Evolutionary conservation across 352 stramenopile genomes (phyloP), one percentile per base, ranked within the genome.

Genomic region (Pythium aristosporum): DNA sequence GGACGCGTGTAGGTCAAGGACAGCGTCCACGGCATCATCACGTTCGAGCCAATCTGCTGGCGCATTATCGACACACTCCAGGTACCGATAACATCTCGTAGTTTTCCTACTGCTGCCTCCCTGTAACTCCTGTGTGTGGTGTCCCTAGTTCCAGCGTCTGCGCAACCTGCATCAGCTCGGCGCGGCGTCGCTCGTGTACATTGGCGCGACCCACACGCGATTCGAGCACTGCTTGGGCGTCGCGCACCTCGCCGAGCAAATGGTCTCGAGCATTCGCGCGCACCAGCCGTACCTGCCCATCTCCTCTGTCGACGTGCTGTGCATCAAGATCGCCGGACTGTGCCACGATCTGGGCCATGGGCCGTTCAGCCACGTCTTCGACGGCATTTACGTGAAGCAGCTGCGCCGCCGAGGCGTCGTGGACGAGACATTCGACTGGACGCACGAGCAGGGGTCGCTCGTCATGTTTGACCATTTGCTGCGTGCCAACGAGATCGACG

Each of bases 131-230:
- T 30, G 25, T 5, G 25, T 48, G 42, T 48, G 42, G 7, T 12
- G 12, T 48, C n/a, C n/a, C 37, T 30, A 98, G 84, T 98, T 97
- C 59, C 94, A 99, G 57, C 80, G 97, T 3, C 81, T 99, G 7
- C 84, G 94, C n/a, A 80, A 90, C 28, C 74, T 99, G 39, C 92
- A 97, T 39, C 97, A 99, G 74, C 82, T 99, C 28, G 96, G 96
- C 3, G 87, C 86, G 18, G 80, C 89, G 13, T 74, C 91, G 32
- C 91, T 82, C 37, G 91, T 98, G 5, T 99, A 94, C 58, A 89
- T 91, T 49, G 82, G 81, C 30, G 85, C 80, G 42, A 92, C 85
- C 4, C 85, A 94, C 55, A 85, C 81, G 11, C 75, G 85, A 5
- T 94, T 94, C 47, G 85, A 92, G 69, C 85, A 94, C 47, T 98